Evolutionary conservation across 2,329 filamentous ascomycete genomes (phyloP).

Genomic region (Phoma sp.): DNA sequence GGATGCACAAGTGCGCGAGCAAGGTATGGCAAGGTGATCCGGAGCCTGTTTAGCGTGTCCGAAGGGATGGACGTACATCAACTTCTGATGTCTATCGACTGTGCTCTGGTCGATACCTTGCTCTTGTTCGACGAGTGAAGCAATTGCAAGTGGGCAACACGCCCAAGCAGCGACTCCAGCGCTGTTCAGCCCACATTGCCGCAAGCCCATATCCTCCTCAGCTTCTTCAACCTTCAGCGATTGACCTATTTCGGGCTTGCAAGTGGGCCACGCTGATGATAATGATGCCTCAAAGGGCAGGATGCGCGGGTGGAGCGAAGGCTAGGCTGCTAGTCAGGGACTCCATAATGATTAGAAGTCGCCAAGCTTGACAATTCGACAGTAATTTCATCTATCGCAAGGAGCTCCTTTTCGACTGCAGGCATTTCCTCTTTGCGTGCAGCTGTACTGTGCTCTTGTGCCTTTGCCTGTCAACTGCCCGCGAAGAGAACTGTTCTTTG

Average conservation of each 20-base stretch:
- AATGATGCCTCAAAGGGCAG: constrained; percentile 5
- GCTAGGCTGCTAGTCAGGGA: constrained; percentile 19
- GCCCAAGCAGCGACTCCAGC: neutral
- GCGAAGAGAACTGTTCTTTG: constrained; percentile 20
- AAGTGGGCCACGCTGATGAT: constrained; percentile 6
- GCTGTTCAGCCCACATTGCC: neutral
- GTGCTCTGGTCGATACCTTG: neutral
- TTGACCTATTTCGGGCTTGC: constrained; percentile 3
- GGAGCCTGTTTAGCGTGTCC: neutral
- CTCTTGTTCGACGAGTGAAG: neutral
- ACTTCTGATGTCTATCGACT: neutral
- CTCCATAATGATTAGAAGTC: constrained; percentile 24
- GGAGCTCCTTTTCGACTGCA: constrained; percentile 32
- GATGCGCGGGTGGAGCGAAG: constrained; percentile 6
- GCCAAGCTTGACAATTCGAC: constrained; percentile 20
- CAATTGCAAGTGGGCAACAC: constrained; percentile 8
- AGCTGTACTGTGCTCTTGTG: constrained; percentile 18
- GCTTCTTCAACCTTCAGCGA: neutral
- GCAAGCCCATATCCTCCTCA: neutral
- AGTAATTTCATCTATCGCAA: constrained; percentile 31
- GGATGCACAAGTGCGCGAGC: constrained; percentile 8
- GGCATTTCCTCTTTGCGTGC: constrained; percentile 18
- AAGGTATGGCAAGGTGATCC: constrained; percentile 4
- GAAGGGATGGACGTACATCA: constrained; percentile 15
- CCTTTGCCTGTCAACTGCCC: constrained; percentile 16